Evolutionary conservation across 139 green algal genomes (phyloP).

Genomic region (Coelastrella sp.): DNA sequence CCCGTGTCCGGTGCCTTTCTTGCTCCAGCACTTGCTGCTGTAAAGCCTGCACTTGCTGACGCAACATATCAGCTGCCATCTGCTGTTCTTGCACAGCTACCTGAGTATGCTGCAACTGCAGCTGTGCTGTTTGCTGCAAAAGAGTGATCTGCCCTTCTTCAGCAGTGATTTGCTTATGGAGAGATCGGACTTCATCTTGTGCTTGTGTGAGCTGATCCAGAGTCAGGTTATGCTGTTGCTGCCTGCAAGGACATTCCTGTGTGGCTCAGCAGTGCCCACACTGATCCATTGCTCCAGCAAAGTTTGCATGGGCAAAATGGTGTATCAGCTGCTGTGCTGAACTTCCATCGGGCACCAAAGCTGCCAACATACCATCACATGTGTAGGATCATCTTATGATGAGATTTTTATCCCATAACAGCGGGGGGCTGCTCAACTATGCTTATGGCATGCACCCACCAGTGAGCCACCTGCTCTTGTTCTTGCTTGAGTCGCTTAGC

Average conservation of each 20-base stretch:
- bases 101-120: not conserved
- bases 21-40: conserved; percentile 15
- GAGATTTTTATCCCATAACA: no score
- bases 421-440: no score
- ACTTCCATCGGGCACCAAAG: no score
- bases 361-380: no score
- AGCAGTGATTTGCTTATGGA: not conserved
- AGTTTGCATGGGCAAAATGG: no score
- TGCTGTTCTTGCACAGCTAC: not conserved
- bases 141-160: not conserved
- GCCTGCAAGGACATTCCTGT: no score
- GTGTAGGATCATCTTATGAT: no score
- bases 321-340: no score
- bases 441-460: conserved; percentile 24
- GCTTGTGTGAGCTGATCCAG: not conserved
- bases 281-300: no score
- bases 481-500: not conserved
- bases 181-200: not conserved
- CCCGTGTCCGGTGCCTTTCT: not conserved
- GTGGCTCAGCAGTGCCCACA: no score
- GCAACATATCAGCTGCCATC: not conserved
- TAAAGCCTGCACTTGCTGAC: conserved; percentile 25
- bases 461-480: conserved; percentile 15
- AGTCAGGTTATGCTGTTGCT: not conserved
- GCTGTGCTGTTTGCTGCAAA: not conserved